Evolutionary conservation across 2,329 filamentous ascomycete genomes (phyloP).

Genomic region (Trichoderma pleuroti): DNA sequence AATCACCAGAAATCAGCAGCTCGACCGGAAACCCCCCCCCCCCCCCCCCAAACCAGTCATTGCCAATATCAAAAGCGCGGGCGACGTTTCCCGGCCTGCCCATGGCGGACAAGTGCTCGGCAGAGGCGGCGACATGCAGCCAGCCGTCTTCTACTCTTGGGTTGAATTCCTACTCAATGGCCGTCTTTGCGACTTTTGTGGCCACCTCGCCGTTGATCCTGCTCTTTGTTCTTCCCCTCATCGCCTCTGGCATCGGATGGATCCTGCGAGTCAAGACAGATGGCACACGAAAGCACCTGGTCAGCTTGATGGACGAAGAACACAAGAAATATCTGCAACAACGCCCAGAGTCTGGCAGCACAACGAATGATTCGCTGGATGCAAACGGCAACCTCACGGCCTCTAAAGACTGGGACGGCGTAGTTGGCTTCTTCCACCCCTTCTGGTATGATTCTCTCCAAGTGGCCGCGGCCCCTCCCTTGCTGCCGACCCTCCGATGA

Average conservation of each 20-base stretch:
- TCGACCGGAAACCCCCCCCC: not conserved
- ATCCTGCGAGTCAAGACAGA: slow-evolving; percentile 61
- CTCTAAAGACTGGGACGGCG: slow-evolving; percentile 67
- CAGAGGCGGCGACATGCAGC: slow-evolving; percentile 10
- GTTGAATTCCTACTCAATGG: slow-evolving; percentile 27
- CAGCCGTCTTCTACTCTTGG: slow-evolving; percentile 21
- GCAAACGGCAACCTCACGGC: slow-evolving; percentile 37
- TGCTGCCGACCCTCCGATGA: not conserved
- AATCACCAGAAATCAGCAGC: not conserved
- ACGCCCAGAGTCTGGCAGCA: slow-evolving; percentile 33
- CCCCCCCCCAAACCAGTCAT: not conserved
- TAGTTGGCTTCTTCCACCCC: slow-evolving; percentile 95
- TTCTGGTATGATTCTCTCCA: slow-evolving; percentile 66
- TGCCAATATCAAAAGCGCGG: not conserved
- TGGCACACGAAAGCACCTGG: slow-evolving; percentile 56
- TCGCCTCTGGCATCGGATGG: slow-evolving; percentile 54
- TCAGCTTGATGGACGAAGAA: slow-evolving; percentile 49
- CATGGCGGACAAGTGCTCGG: slow-evolving; percentile 16
- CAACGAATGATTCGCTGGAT: slow-evolving; percentile 62
- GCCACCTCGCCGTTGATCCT: slow-evolving; percentile 23
- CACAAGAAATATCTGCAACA: slow-evolving; percentile 38
- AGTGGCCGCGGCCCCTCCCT: not conserved
- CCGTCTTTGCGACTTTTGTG: slow-evolving; percentile 26
- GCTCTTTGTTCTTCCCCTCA: slow-evolving; percentile 27
- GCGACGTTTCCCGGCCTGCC: slow-evolving; percentile 16